These are phyloP conservation scores for Macrophomina phaseolina DNA, from an alignment of 2,329 filamentous ascomycete species.

Conservation along the genomic window DNA sequence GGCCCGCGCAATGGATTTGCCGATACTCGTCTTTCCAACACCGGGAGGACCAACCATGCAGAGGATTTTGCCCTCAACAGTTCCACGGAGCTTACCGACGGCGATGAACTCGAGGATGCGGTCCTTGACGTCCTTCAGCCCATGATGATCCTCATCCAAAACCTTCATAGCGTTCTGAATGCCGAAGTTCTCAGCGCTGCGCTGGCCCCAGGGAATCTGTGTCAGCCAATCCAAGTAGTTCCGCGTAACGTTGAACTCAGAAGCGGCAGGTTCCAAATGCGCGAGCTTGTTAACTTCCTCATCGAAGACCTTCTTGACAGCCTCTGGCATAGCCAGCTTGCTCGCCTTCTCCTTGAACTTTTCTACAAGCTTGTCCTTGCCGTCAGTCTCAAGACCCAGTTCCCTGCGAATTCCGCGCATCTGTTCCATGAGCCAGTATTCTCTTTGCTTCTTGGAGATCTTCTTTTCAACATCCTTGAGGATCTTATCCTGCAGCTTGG, in stretches of 20 bases:
- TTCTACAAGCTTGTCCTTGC: slow-evolving; percentile 97
- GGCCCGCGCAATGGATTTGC: slow-evolving; percentile 94
- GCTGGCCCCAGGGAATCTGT: slow-evolving; percentile 95
- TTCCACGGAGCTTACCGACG: slow-evolving; percentile 94
- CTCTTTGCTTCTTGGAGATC: slow-evolving; percentile 94
- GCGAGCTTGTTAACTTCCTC: slow-evolving; percentile 97
- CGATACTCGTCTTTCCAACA: slow-evolving; percentile 98
- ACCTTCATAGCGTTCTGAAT: slow-evolving; percentile 90
- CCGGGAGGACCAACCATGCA: slow-evolving; percentile 97
- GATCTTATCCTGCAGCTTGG: slow-evolving; percentile 95
- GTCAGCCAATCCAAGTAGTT: slow-evolving; percentile 99
- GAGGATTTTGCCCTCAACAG: slow-evolving; percentile 96
- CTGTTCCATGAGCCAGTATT: slow-evolving; percentile 99
- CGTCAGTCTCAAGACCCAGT: slow-evolving; percentile 94
- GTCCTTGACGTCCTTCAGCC: slow-evolving; percentile 97
- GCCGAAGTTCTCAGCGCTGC: slow-evolving; percentile 94
- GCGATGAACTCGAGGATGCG: slow-evolving; percentile 98
- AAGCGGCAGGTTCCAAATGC: slow-evolving; percentile 92
- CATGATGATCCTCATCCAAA: slow-evolving; percentile 95
- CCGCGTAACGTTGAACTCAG: slow-evolving; percentile 96
- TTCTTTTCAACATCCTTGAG: slow-evolving; percentile 97
- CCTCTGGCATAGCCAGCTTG: slow-evolving; percentile 95
- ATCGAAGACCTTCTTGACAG: slow-evolving; percentile 96
- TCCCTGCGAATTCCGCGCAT: slow-evolving; percentile 98
- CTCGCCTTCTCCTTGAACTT: slow-evolving; percentile 95